Conservation (phyloP, 305 asterid genomes). For the Fraxinus sp. region DNA sequence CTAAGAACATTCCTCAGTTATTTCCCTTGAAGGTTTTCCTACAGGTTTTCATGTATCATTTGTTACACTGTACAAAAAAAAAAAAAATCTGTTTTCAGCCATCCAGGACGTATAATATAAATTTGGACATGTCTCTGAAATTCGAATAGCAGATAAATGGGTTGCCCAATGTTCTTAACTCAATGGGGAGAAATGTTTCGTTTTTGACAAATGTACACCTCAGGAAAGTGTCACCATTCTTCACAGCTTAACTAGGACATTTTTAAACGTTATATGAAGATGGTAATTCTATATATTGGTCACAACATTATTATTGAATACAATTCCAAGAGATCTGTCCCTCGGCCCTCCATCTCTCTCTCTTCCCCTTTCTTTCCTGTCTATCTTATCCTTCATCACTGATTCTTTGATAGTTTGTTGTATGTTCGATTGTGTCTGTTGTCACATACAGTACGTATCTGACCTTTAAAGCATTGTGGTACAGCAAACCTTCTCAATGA, state of each 20-base stretch:
- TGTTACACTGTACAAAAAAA: neutral
- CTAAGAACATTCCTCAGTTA: neutral
- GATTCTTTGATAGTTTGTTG: neutral
- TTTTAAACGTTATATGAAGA: neutral
- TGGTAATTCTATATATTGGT: neutral
- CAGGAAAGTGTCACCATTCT: neutral
- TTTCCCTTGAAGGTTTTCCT: neutral
- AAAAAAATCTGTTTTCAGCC: neutral
- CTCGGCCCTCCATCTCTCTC: neutral
- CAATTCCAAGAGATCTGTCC: neutral
- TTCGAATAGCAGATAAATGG: neutral
- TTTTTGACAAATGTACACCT: neutral
- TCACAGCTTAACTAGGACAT: neutral
- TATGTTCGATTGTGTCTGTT: neutral
- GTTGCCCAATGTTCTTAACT: neutral
- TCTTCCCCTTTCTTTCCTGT: neutral
- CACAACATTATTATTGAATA: neutral
- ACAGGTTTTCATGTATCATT: neutral
- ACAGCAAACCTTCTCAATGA: neutral
- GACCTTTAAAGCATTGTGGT: neutral
- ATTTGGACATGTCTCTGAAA: neutral
- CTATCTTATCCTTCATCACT: neutral
- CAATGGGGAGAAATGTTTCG: neutral
- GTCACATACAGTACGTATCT: neutral
- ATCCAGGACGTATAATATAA: neutral